Conservation (phyloP, 1,139 yeast genomes). For the Citeromyces hawaiiensis region DNA sequence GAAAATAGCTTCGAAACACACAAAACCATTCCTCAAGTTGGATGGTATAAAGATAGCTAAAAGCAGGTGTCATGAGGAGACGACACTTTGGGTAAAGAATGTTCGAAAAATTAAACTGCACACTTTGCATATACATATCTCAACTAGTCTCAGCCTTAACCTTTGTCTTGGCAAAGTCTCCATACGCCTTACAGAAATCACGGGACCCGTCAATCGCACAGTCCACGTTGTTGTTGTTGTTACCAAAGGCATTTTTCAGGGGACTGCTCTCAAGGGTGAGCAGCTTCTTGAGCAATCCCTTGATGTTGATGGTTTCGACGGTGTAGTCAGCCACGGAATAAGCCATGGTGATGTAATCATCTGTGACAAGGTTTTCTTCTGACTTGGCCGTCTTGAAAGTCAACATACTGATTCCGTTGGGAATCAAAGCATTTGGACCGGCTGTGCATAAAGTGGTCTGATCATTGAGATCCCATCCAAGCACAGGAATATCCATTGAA, state of each 20-base stretch:
- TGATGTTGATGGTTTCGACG: background rate
- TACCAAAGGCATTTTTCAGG: background rate
- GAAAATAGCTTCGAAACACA: no score
- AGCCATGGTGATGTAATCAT: background rate
- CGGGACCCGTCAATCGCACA: slow-evolving; percentile 2
- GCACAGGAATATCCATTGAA: background rate
- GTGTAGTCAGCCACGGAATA: slow-evolving; percentile 1
- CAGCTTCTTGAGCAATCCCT: background rate
- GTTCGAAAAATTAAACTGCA: no score
- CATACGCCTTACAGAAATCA: slow-evolving; percentile 4
- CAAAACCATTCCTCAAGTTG: no score
- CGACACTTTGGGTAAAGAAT: no score
- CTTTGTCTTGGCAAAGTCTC: background rate
- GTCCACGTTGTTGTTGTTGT: background rate
- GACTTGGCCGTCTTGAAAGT: background rate
- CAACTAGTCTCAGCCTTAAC: background rate
- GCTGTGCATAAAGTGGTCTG: background rate
- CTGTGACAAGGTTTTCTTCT: background rate
- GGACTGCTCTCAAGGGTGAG: background rate
- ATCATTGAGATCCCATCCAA: slow-evolving; percentile 1
- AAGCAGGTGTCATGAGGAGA: no score
- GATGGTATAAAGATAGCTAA: no score
- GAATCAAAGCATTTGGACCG: slow-evolving; percentile 1
- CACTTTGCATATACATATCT: no score
- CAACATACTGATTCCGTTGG: slow-evolving; percentile 1